These are phyloP conservation scores for Fusarium xyrophilum DNA, from an alignment of 2,329 filamentous ascomycete genomes.

Conservation along the genomic window DNA sequence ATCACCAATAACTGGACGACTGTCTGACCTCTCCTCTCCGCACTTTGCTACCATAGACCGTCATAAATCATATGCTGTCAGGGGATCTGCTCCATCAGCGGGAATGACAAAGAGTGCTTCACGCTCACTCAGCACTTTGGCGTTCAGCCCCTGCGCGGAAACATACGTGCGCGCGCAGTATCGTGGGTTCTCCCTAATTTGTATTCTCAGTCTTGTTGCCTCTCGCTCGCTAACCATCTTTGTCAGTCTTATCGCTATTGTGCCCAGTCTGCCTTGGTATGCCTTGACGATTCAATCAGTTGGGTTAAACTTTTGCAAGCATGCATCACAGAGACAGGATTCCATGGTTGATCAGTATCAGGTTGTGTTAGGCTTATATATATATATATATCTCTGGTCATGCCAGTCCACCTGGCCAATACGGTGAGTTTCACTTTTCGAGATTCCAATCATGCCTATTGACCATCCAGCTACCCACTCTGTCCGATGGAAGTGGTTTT, in stretches of 20 bases:
- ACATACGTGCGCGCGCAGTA: conserved; percentile 1
- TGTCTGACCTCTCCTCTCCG: conserved; percentile 10
- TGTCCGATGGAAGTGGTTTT: conserved; percentile 9
- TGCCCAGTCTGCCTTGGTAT: not conserved
- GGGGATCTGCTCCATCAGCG: conserved; percentile 15
- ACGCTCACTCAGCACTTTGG: conserved; percentile 17
- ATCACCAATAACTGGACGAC: conserved; percentile 4
- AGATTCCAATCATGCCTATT: conserved; percentile 23
- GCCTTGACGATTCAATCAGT: not conserved
- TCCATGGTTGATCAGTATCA: conserved; percentile 34
- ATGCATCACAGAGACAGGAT: conserved; percentile 13
- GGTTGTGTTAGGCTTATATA: conserved; percentile 38
- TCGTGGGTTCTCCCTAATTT: conserved; percentile 1
- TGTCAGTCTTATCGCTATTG: not conserved
- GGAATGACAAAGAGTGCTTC: conserved; percentile 18
- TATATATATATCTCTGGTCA: conserved; percentile 35
- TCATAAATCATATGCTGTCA: conserved; percentile 22
- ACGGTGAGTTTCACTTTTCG: conserved; percentile 25
- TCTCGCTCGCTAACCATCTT: conserved; percentile 4
- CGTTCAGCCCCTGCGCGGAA: conserved; percentile 8
- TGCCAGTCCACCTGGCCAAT: conserved; percentile 30
- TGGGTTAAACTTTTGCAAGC: not conserved
- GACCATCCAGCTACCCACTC: conserved; percentile 25
- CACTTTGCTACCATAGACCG: not conserved
- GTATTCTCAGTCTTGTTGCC: not conserved